Conservation (phyloP, 129 eudicot species). For the Heracleum sosnowskyi region DNA sequence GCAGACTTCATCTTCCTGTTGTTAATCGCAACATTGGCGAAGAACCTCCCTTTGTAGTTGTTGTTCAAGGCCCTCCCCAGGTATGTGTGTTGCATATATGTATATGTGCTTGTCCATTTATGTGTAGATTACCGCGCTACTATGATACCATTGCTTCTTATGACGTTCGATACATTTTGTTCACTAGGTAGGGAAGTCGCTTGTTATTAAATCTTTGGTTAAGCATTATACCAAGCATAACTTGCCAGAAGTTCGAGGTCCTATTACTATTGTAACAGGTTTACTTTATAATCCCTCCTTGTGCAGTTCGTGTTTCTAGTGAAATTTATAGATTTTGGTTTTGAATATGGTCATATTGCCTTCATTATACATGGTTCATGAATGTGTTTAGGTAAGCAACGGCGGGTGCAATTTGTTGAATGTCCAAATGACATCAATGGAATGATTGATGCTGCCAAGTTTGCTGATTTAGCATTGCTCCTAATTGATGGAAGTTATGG, state of each 20-base stretch:
- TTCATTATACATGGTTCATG: background rate
- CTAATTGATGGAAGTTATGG: slow-evolving; percentile 97
- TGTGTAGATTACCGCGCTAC: background rate
- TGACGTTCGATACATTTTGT: background rate
- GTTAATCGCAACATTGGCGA: slow-evolving; percentile 65
- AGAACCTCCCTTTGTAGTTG: slow-evolving; percentile 79
- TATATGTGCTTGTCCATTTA: no score
- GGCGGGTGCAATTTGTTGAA: slow-evolving; percentile 85
- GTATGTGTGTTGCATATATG: slow-evolving; percentile 3
- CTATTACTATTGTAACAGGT: slow-evolving; percentile 89
- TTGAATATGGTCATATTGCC: background rate
- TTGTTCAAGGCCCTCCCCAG: slow-evolving; percentile 95
- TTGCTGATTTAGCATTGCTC: slow-evolving; percentile 80
- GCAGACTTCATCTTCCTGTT: slow-evolving; percentile 72
- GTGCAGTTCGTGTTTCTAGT: background rate
- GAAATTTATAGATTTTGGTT: background rate
- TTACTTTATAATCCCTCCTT: slow-evolving; percentile 15
- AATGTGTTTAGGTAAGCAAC: slow-evolving; percentile 56
- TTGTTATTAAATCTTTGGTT: slow-evolving; percentile 75
- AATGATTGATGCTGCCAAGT: slow-evolving; percentile 91
- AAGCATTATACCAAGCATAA: slow-evolving; percentile 86
- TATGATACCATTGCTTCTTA: background rate
- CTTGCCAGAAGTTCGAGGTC: slow-evolving; percentile 80
- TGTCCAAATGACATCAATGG: slow-evolving; percentile 96
- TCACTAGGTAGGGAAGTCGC: slow-evolving; percentile 81